Percentiles rank a stretch among this genome's conserved stretches.
Evolutionary conservation across 495 filamentous ascomycete species (phyloP).

Genomic region (Hyaloscypha bicolor): DNA sequence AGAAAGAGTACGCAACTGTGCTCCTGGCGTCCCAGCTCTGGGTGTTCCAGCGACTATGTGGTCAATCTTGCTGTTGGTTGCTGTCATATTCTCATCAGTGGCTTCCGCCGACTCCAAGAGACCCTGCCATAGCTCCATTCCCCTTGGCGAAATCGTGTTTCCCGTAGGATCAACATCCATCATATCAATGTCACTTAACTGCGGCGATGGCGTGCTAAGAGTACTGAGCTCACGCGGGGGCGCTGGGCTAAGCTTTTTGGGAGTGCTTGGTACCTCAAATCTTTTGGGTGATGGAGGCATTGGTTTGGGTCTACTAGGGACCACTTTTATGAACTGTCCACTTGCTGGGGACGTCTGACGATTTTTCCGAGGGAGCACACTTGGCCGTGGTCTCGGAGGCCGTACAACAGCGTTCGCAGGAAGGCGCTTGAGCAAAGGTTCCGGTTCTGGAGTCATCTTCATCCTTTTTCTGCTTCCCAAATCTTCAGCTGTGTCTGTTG

Average conservation of each 20-base stretch:
- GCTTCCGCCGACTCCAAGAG: slow-evolving; percentile 22
- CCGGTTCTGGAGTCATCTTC: slow-evolving; percentile 23
- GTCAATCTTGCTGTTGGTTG: background rate
- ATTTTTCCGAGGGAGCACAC: background rate
- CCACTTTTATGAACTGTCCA: slow-evolving; percentile 19
- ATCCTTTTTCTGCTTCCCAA: slow-evolving; percentile 24
- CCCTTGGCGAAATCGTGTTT: slow-evolving; percentile 27
- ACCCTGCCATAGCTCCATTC: slow-evolving; percentile 27
- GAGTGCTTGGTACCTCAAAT: slow-evolving; percentile 10
- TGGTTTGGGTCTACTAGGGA: slow-evolving; percentile 13
- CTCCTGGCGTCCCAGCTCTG: background rate
- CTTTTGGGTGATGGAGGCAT: slow-evolving; percentile 1
- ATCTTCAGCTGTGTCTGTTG: slow-evolving; percentile 8
- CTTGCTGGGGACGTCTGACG: slow-evolving; percentile 5
- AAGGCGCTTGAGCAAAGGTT: background rate
- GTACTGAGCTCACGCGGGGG: background rate
- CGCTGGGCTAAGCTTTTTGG: background rate
- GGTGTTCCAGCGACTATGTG: background rate
- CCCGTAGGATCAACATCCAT: slow-evolving; percentile 24
- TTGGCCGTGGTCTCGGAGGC: background rate
- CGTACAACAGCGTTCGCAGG: background rate
- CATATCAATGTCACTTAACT: slow-evolving; percentile 23
- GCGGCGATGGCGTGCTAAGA: slow-evolving; percentile 17
- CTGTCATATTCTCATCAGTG: background rate
- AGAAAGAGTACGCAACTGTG: background rate